These are phyloP conservation scores for Suhomyces chickasaworum DNA, from an alignment of 1,139 yeast species.

Conservation along the genomic window DNA sequence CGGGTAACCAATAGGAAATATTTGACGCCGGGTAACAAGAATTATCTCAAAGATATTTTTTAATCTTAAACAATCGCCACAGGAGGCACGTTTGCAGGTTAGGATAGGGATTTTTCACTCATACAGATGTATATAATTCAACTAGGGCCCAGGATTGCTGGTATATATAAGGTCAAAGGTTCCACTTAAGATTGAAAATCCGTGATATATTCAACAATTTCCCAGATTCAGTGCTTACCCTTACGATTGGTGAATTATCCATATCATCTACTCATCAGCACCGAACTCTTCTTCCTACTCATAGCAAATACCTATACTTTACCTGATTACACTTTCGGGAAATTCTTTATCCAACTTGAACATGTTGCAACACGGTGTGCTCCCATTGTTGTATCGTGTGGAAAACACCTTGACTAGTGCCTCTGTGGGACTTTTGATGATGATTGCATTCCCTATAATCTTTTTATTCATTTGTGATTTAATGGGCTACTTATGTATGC, in stretches of 20 bases:
- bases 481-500: slow-evolving; percentile 13
- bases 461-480: slow-evolving; percentile 12
- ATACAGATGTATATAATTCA: neutral
- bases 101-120: slow-evolving; percentile 1
- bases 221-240: neutral
- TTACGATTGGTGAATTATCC: neutral
- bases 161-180: neutral
- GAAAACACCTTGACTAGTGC: slow-evolving; percentile 11
- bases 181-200: neutral
- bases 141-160: neutral
- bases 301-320: neutral
- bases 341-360: slow-evolving; percentile 8
- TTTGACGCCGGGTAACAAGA: slow-evolving; percentile 6
- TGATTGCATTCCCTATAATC: slow-evolving; percentile 12
- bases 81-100: slow-evolving; percentile 8
- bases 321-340: slow-evolving; percentile 6
- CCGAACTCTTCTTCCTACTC: neutral
- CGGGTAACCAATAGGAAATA: slow-evolving; percentile 1
- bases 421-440: slow-evolving; percentile 11
- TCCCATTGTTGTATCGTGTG: slow-evolving; percentile 10
- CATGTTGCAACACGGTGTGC: slow-evolving; percentile 9
- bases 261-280: neutral
- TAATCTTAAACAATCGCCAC: slow-evolving; percentile 8
- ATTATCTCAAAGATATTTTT: slow-evolving; percentile 1
- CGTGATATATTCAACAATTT: neutral